These are phyloP conservation scores for Candida albicans DNA, from an alignment of 1,139 yeast species.

Conservation along the genomic window DNA sequence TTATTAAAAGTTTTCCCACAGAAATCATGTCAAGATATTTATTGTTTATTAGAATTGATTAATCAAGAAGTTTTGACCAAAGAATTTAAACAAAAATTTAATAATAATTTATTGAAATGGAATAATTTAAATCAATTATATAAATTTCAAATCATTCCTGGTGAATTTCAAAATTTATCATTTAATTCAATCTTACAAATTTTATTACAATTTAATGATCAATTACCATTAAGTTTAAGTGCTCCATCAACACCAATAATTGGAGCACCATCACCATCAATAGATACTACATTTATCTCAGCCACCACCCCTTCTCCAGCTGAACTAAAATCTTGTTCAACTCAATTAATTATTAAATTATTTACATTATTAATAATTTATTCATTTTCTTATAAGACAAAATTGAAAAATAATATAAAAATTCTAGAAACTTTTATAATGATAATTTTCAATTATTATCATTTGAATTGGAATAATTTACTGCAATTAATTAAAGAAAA, in stretches of 20 bases:
- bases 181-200: slow-evolving; percentile 35
- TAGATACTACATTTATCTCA: neutral
- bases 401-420: slow-evolving; percentile 30
- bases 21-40: slow-evolving; percentile 28
- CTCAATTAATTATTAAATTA: slow-evolving; percentile 31
- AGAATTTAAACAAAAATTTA: slow-evolving; percentile 26
- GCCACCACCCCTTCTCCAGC: neutral
- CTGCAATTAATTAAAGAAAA: slow-evolving; percentile 35
- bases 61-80: slow-evolving; percentile 34
- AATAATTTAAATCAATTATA: slow-evolving; percentile 29
- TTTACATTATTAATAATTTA: slow-evolving; percentile 39
- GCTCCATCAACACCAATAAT: slow-evolving; percentile 48
- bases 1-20: slow-evolving; percentile 32
- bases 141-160: slow-evolving; percentile 23
- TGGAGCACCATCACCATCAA: neutral
- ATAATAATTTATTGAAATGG: slow-evolving; percentile 21
- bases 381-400: slow-evolving; percentile 37
- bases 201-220: slow-evolving; percentile 40
- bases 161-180: slow-evolving; percentile 37
- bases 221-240: slow-evolving; percentile 43
- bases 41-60: slow-evolving; percentile 32
- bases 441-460: slow-evolving; percentile 40
- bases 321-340: slow-evolving; percentile 19
- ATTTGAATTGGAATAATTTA: slow-evolving; percentile 44
- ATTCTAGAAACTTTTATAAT: slow-evolving; percentile 37